phyloP scores from a whole-genome alignment of 2,329 filamentous ascomycete genomes.

The Zymoseptoria crescenta region DNA sequence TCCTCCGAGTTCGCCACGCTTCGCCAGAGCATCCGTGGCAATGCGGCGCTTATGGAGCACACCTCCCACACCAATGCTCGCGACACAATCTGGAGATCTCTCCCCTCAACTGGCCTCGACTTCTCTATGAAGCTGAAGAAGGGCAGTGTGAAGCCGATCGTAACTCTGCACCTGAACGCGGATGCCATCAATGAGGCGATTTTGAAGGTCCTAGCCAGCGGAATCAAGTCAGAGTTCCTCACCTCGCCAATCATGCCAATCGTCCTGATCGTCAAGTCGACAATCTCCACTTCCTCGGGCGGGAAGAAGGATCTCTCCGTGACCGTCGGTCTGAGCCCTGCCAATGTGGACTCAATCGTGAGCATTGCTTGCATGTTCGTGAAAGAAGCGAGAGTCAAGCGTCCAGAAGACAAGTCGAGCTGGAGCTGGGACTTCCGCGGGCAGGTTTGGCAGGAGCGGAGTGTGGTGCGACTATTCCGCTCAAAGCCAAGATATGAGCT shows the following conservation, averaged over 20 bases:
- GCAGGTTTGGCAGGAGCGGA: not conserved
- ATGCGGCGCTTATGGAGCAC: not conserved
- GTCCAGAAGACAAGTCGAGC: not conserved
- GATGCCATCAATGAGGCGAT: not conserved
- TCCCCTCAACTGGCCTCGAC: not conserved
- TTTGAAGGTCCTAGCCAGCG: not conserved
- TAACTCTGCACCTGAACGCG: not conserved
- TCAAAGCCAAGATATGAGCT: not conserved
- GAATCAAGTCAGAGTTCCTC: not conserved
- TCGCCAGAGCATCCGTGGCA: not conserved
- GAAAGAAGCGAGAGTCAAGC: not conserved
- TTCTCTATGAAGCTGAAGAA: not conserved
- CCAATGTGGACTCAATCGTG: not conserved
- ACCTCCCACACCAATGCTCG: not conserved
- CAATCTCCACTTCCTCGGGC: not conserved
- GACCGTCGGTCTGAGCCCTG: not conserved
- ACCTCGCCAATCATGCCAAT: not conserved
- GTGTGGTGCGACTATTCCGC: not conserved
- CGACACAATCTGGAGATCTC: not conserved
- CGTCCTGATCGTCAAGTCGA: not conserved
- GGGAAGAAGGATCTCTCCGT: not conserved
- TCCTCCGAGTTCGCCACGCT: not conserved
- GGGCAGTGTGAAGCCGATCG: not conserved
- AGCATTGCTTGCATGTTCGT: not conserved
- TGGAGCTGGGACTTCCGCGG: not conserved